Evolutionary conservation across 805 yeast species (phyloP).

Genomic region (Starmera caribaea): DNA sequence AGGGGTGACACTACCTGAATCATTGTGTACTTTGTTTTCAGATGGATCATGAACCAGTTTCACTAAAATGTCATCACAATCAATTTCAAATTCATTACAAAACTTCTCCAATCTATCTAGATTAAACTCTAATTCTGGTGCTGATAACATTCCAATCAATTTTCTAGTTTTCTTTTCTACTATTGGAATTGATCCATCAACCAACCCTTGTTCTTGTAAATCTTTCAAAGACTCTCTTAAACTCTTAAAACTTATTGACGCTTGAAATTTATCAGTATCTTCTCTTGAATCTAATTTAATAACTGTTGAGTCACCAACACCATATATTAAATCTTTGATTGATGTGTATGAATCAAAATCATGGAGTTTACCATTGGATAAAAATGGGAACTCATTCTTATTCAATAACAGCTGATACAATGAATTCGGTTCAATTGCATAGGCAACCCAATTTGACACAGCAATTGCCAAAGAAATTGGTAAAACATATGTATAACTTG

Average conservation of each 20-base stretch:
- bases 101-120: conserved; percentile 24
- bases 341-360: conserved; percentile 21
- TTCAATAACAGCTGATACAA: conserved; percentile 38
- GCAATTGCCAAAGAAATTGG: conserved; percentile 49
- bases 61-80: neutral
- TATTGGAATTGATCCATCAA: conserved; percentile 46
- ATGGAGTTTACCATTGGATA: conserved; percentile 31
- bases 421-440: conserved; percentile 39
- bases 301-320: conserved; percentile 7
- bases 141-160: conserved; percentile 37
- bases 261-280: conserved; percentile 1
- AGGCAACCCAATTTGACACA: conserved; percentile 49
- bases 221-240: conserved; percentile 25
- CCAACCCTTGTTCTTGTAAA: conserved; percentile 31
- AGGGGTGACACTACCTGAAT: neutral
- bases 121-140: conserved; percentile 42
- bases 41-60: neutral
- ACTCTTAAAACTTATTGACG: conserved; percentile 10
- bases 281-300: neutral
- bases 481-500: conserved; percentile 44
- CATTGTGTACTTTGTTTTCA: neutral
- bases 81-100: neutral
- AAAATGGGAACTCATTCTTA: conserved; percentile 42
- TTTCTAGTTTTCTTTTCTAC: conserved; percentile 16
- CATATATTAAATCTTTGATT: conserved; percentile 30